A percentile compares a stretch with the other conserved stretches of the same genome.
These are phyloP conservation scores for Triglochin maritima DNA, from an alignment of 106 monocot genomes.

Conservation along the genomic window DNA sequence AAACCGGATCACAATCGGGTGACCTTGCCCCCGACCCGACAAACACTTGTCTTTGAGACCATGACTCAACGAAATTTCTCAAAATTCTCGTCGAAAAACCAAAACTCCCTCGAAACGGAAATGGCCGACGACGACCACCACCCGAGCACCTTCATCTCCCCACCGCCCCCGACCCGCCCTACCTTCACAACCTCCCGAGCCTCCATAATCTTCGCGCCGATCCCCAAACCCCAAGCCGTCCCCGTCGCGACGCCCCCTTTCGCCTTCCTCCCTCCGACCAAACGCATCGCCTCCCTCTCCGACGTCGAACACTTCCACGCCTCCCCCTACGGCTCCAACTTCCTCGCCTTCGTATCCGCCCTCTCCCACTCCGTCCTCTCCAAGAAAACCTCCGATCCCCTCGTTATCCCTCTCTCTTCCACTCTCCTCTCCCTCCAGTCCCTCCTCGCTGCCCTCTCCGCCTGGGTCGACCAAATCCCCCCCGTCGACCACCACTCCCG, in stretches of 20 bases:
- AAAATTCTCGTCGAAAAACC: neutral
- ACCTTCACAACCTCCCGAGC: slow-evolving; percentile 27
- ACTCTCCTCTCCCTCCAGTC: slow-evolving; percentile 33
- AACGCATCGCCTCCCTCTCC: slow-evolving; percentile 49
- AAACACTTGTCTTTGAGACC: neutral
- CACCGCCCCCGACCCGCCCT: slow-evolving; percentile 59
- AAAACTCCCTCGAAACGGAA: neutral
- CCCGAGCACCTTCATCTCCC: neutral
- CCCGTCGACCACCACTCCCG: slow-evolving; percentile 52
- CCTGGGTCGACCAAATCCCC: slow-evolving; percentile 45
- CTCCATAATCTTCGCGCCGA: slow-evolving; percentile 67
- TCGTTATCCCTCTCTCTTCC: slow-evolving; percentile 23
- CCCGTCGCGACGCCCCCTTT: slow-evolving; percentile 30
- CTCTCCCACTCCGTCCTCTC: slow-evolving; percentile 70
- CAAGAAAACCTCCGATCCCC: slow-evolving; percentile 62
- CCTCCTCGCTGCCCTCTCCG: slow-evolving; percentile 31
- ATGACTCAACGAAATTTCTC: too few species aligned
- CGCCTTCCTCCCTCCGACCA: slow-evolving; percentile 42
- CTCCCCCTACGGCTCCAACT: slow-evolving; percentile 56
- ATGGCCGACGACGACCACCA: neutral
- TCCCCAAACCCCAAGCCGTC: slow-evolving; percentile 69
- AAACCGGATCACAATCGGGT: neutral
- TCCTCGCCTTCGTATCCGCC: slow-evolving; percentile 88
- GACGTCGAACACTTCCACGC: slow-evolving; percentile 58
- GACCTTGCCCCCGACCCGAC: neutral